Percentiles rank a stretch among this genome's conserved stretches.
These are phyloP conservation scores for Fusarium temperatum DNA, from an alignment of 2,329 filamentous ascomycete species.

Conservation along the genomic window DNA sequence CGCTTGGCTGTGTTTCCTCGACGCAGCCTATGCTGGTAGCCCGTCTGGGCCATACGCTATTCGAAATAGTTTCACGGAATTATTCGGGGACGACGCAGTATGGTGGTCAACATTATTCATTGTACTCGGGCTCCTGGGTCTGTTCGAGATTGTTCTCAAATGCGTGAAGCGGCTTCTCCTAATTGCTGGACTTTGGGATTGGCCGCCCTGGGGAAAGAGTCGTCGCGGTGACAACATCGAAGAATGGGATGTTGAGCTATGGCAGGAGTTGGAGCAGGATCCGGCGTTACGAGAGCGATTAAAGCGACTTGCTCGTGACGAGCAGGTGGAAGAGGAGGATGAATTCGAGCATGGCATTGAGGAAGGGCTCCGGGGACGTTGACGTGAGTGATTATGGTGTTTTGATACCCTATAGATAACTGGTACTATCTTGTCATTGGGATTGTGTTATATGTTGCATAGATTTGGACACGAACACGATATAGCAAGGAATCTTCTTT, in stretches of 20 bases:
- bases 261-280: conserved; percentile 68
- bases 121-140: conserved; percentile 66
- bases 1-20: conserved; percentile 78
- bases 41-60: conserved; percentile 71
- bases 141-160: conserved; percentile 72
- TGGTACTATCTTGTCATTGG: conserved; percentile 11
- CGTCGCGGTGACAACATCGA: conserved; percentile 52
- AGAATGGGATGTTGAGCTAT: conserved; percentile 63
- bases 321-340: conserved; percentile 40
- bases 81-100: conserved; percentile 72
- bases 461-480: conserved; percentile 14
- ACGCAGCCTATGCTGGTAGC: conserved; percentile 63
- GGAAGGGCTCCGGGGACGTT: conserved; percentile 24
- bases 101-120: conserved; percentile 81
- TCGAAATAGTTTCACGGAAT: conserved; percentile 68
- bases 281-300: conserved; percentile 55
- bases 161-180: conserved; percentile 57
- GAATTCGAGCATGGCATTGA: conserved; percentile 34
- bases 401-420: conserved; percentile 41
- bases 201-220: conserved; percentile 54
- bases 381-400: conserved; percentile 17
- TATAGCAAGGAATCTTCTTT: neutral
- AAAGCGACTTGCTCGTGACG: conserved; percentile 51
- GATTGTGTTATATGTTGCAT: neutral
- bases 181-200: conserved; percentile 57